Evolutionary conservation across 116 monocot genomes (phyloP), one percentile per base, ranked within the genome.

Genomic region (Posidonia oceanica): DNA sequence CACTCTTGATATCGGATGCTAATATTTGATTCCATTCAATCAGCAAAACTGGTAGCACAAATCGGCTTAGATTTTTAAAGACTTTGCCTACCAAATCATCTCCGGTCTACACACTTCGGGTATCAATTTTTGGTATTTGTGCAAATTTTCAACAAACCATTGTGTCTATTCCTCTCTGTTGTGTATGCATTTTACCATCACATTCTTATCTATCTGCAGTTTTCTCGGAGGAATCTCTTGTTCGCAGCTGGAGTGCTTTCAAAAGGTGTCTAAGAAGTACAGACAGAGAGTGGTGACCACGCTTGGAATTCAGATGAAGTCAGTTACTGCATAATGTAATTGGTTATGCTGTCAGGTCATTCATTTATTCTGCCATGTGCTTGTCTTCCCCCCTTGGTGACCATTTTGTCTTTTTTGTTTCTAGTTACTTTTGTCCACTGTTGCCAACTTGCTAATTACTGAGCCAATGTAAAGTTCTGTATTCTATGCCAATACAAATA

Each of bases 71-170:
- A 61, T 54, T 88, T 52, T 74, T 99, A 66, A 93, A 88, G 75
- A 80, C 86, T 71, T 84, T 99, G 56, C 88, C 88, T 2, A 99
- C 94, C 21, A 99, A 93, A 80, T 88, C 90, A 44, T 90, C 93
- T 66, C 90, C 93, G 23, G 93, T 99, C 17, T 86, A 90, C 70
- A 73, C 56, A 4, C 64, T 99, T 60, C 86, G 67, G 90, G 99
- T 93, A 83, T 73, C 53, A 21, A 58, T 2, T 48, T 48, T 48
- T 48, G 7, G 48, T 7, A 48, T 0, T 29, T 10, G 3, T 48
- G 8, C 48, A 48, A 7, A 10, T 48, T 7, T 48, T 48, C 12
- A 48, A 12, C 12, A 48, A 48, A 48, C 11, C 48, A 61, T 29
- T 13, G 36, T 23, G 21, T 61, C 23, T 48, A 7, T 48, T 10